Evolutionary conservation across 352 stramenopile genomes (phyloP).

Genomic region (Phytopythium mirpurense): DNA sequence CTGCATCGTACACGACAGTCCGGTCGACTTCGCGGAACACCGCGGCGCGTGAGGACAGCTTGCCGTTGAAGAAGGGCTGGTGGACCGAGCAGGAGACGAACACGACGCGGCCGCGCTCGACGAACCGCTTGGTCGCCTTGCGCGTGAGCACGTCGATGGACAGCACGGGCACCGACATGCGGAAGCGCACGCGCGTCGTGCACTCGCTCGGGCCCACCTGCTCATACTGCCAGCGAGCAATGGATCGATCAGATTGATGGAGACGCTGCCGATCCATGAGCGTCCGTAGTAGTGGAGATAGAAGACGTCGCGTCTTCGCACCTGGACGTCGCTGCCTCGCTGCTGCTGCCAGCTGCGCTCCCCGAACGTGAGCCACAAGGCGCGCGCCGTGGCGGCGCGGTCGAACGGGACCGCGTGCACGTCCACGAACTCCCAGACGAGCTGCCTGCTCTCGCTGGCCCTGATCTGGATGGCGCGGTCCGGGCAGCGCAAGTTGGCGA

Average conservation of each 20-base stretch:
- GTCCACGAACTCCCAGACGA: slow-evolving; percentile 10
- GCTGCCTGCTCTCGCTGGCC: neutral
- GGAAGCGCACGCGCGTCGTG: slow-evolving; percentile 3
- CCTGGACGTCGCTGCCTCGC: neutral
- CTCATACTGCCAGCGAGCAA: neutral
- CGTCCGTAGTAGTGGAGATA: too few relatives aligned
- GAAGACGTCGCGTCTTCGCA: neutral
- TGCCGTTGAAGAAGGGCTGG: slow-evolving; percentile 7
- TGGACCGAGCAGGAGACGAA: slow-evolving; percentile 7
- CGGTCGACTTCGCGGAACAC: slow-evolving; percentile 6
- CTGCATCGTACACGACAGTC: neutral
- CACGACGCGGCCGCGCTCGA: slow-evolving; percentile 4
- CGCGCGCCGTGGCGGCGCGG: neutral
- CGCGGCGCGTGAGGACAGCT: neutral
- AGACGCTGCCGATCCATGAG: too few relatives aligned
- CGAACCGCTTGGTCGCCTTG: slow-evolving; percentile 6
- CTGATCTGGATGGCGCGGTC: neutral
- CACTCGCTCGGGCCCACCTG: neutral
- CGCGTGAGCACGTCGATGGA: slow-evolving; percentile 5
- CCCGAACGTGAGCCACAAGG: slow-evolving; percentile 1
- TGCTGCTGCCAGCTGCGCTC: slow-evolving; percentile 3
- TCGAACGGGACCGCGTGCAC: slow-evolving; percentile 5
- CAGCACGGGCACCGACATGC: neutral
- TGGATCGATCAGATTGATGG: too few relatives aligned
- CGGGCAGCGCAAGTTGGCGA: neutral